Evolutionary conservation across 1,139 yeast species (phyloP).

Genomic region (Eremothecium sinecaudum): DNA sequence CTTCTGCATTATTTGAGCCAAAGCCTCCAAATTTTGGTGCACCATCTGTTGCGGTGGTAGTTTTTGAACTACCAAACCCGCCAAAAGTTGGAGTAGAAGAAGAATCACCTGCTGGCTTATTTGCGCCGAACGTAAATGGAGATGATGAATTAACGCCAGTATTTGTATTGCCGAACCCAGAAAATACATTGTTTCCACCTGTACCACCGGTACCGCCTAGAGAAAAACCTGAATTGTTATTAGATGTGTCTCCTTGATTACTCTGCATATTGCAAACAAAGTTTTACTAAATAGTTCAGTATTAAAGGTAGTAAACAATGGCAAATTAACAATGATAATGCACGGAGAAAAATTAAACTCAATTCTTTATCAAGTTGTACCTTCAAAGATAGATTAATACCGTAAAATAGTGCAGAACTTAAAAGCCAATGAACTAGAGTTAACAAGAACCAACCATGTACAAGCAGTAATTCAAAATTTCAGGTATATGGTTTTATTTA

Average conservation of each 20-base stretch:
- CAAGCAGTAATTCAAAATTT: too few relatives aligned
- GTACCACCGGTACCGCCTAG: conserved; percentile 16
- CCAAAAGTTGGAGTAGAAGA: conserved; percentile 20
- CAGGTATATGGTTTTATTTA: too few relatives aligned
- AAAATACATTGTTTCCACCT: conserved; percentile 5
- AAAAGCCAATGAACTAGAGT: too few relatives aligned
- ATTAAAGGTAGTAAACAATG: too few relatives aligned
- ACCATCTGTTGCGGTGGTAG: neutral
- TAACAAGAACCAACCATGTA: too few relatives aligned
- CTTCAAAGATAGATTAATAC: too few relatives aligned
- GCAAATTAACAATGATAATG: too few relatives aligned
- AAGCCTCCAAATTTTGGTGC: conserved; percentile 9
- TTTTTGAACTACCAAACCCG: conserved; percentile 9
- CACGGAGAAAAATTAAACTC: too few relatives aligned
- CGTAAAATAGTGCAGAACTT: too few relatives aligned
- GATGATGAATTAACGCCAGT: neutral
- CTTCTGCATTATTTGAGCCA: conserved; percentile 3
- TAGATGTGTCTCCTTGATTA: conserved; percentile 8
- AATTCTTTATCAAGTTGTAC: too few relatives aligned
- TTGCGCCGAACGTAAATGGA: conserved; percentile 2
- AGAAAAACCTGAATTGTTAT: conserved; percentile 23
- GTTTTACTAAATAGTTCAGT: too few relatives aligned
- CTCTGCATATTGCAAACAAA: conserved; percentile 5
- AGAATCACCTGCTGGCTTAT: conserved; percentile 2
- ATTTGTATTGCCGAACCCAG: conserved; percentile 5